phyloP scores from a whole-genome alignment of 176 grass and related monocot genomes.

The Oryza glumipatula region DNA sequence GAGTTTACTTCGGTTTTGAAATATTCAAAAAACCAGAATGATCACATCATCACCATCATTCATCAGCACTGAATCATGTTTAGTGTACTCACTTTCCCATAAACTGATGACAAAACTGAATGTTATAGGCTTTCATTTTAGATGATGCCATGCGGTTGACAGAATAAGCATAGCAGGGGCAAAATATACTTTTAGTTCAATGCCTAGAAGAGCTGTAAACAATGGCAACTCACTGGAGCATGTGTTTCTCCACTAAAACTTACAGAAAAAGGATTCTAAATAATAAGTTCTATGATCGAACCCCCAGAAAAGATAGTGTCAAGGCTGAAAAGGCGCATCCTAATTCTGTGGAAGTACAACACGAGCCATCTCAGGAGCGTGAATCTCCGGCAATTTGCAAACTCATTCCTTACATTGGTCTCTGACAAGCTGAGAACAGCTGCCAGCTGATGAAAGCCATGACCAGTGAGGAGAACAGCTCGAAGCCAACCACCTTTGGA shows the following conservation, averaged over 20 bases:
- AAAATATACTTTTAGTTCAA: slow-evolving; percentile 19
- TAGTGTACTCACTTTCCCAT: neutral
- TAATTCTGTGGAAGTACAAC: slow-evolving; percentile 34
- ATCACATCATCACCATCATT: neutral
- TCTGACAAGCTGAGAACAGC: slow-evolving; percentile 96
- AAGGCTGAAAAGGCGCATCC: slow-evolving; percentile 24
- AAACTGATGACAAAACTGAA: neutral
- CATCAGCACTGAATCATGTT: neutral
- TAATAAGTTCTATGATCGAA: slow-evolving; percentile 18
- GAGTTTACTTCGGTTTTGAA: neutral
- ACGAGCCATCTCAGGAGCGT: neutral
- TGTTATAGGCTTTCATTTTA: neutral
- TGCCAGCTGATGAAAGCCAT: slow-evolving; percentile 99
- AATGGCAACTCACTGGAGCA: slow-evolving; percentile 5
- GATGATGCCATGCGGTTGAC: neutral
- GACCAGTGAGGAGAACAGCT: slow-evolving; percentile 80
- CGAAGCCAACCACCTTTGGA: slow-evolving; percentile 75
- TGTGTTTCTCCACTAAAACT: slow-evolving; percentile 10
- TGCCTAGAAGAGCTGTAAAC: slow-evolving; percentile 28
- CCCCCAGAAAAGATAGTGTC: neutral
- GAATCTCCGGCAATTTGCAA: neutral
- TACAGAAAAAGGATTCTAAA: slow-evolving; percentile 22
- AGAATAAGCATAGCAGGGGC: neutral
- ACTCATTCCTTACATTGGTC: slow-evolving; percentile 37
- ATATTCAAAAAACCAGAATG: neutral